Conservation (phyloP, 768 basidiomycete species). For the Amanita pseudoporphyria region DNA sequence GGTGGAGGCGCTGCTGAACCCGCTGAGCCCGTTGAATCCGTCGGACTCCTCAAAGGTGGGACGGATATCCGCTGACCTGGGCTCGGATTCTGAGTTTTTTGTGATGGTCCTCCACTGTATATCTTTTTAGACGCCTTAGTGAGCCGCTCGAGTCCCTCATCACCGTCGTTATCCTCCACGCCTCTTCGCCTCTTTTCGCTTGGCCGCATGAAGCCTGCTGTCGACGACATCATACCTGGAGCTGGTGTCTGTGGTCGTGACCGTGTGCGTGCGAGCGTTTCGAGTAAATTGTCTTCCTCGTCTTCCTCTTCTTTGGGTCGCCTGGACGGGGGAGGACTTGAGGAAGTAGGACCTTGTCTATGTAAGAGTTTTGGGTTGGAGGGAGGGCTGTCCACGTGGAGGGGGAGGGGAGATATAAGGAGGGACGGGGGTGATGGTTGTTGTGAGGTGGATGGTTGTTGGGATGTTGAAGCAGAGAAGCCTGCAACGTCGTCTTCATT, state of each 20-base stretch:
- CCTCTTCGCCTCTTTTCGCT: conserved; percentile 65
- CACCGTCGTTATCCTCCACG: conserved; percentile 68
- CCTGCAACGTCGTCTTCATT: conserved; percentile 29
- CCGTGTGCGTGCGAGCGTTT: conserved; percentile 37
- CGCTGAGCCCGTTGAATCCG: background rate
- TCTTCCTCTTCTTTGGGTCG: conserved; percentile 28
- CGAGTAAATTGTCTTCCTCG: conserved; percentile 52
- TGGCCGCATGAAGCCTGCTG: conserved; percentile 38
- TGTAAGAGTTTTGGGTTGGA: conserved; percentile 28
- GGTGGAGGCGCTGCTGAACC: no score
- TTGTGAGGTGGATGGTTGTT: conserved; percentile 1
- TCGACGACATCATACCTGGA: conserved; percentile 22
- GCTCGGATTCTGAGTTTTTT: conserved; percentile 28
- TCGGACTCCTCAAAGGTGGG: background rate
- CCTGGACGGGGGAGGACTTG: conserved; percentile 35
- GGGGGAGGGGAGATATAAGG: conserved; percentile 10
- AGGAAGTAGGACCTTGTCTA: conserved; percentile 23
- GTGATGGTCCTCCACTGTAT: conserved; percentile 30
- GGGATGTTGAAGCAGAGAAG: conserved; percentile 1
- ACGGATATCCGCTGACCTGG: conserved; percentile 1
- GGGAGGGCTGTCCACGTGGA: conserved; percentile 3
- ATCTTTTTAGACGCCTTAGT: conserved; percentile 49
- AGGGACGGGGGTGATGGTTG: conserved; percentile 7
- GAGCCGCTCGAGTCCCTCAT: conserved; percentile 54
- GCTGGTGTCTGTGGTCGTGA: conserved; percentile 29